Evolutionary conservation across 257 asterid species (phyloP).

Genomic region (Penstemon newberryi): DNA sequence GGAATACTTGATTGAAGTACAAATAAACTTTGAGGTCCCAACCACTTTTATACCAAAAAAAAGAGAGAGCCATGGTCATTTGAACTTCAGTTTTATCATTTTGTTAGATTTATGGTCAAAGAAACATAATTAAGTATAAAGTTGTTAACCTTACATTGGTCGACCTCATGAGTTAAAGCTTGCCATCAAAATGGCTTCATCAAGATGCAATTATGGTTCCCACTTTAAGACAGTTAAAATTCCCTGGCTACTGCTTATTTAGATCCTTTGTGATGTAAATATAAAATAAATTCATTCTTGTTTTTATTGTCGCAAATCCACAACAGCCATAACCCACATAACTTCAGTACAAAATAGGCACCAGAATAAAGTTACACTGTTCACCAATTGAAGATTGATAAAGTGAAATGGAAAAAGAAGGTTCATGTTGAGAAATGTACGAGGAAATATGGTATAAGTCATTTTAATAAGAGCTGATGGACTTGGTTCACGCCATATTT

Average conservation of each 20-base stretch:
- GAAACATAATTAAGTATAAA: neutral
- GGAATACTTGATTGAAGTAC: no score
- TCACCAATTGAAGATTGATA: neutral
- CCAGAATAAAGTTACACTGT: neutral
- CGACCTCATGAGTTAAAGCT: neutral
- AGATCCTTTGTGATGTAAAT: neutral
- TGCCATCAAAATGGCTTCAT: neutral
- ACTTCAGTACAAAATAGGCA: neutral
- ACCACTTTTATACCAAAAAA: no score
- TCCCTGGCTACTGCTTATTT: neutral
- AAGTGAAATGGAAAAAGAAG: neutral
- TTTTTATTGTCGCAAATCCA: neutral
- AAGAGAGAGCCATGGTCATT: conserved; percentile 5
- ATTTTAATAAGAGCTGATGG: neutral
- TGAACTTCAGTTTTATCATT: neutral
- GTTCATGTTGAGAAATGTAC: neutral
- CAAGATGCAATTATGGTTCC: conserved; percentile 1
- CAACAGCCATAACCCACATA: neutral
- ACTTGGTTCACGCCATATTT: neutral
- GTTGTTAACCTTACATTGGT: neutral
- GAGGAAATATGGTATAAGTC: neutral
- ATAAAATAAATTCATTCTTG: neutral
- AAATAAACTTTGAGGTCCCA: no score
- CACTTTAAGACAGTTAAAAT: conserved; percentile 5
- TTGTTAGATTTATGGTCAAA: conserved; percentile 4